A percentile compares a stretch with the other conserved stretches of the same genome.
phyloP scores from a whole-genome alignment of 257 asterid genomes.

The Avicennia marina region DNA sequence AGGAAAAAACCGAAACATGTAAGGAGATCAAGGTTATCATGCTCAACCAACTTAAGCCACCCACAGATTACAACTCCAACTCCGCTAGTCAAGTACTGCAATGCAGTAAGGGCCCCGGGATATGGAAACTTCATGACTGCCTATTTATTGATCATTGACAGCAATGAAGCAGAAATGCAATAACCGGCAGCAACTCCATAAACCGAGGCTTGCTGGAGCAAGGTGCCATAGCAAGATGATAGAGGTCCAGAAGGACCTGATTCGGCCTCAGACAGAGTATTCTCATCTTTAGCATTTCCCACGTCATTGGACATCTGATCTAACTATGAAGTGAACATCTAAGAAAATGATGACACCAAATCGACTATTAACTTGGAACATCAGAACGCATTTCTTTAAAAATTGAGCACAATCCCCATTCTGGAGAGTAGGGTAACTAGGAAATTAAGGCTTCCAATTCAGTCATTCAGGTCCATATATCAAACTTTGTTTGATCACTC shows the following conservation, averaged over 20 bases:
- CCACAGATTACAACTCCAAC: conserved; percentile 76
- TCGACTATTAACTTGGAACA: neutral
- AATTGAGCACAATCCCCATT: neutral
- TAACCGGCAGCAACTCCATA: conserved; percentile 92
- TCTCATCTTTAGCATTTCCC: conserved; percentile 54
- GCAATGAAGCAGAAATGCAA: conserved; percentile 80
- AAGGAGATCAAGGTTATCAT: conserved; percentile 67
- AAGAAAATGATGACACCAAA: too few species aligned
- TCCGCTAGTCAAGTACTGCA: conserved; percentile 89
- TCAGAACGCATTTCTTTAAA: neutral
- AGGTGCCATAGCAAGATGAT: conserved; percentile 40
- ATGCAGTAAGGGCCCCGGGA: conserved; percentile 88
- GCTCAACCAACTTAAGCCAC: conserved; percentile 61
- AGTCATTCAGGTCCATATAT: neutral
- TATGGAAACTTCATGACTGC: conserved; percentile 95
- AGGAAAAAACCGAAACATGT: conserved; percentile 93
- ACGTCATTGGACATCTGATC: conserved; percentile 72
- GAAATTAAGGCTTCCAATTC: neutral
- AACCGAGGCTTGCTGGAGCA: conserved; percentile 66
- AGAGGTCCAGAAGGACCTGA: conserved; percentile 27
- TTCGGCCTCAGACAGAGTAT: conserved; percentile 23
- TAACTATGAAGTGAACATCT: conserved; percentile 14
- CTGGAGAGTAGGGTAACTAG: neutral
- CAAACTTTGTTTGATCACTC: neutral
- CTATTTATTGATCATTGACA: conserved; percentile 93